These are phyloP conservation scores for Cryphonectria carpinicola DNA, from an alignment of 2,329 filamentous ascomycete species.

Conservation along the genomic window DNA sequence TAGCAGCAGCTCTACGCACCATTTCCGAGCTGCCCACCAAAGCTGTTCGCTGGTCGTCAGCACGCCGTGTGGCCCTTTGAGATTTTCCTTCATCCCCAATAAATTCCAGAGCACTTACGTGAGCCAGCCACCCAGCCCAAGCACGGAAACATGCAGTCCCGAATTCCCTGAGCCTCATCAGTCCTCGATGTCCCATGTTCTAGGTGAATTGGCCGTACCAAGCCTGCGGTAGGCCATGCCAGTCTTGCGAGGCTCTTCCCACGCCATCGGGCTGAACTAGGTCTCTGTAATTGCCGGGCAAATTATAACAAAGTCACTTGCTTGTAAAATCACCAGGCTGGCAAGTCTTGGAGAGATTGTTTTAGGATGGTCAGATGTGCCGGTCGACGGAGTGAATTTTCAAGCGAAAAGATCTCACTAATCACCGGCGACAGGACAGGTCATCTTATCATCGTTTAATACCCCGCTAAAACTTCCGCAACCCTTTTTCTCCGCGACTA, in stretches of 20 bases:
- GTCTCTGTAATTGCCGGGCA: not conserved
- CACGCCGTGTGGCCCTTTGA: not conserved
- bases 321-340: not conserved
- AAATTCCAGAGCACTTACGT: conserved; percentile 57
- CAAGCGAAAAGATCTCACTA: not conserved
- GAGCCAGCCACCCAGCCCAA: conserved; percentile 73
- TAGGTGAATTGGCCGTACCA: conserved; percentile 1
- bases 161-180: conserved; percentile 42
- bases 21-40: conserved; percentile 39
- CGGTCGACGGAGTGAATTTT: not conserved
- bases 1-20: conserved; percentile 29
- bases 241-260: conserved; percentile 48
- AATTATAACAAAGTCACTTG: not conserved
- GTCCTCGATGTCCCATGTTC: not conserved
- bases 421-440: not conserved
- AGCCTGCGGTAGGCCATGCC: conserved; percentile 49
- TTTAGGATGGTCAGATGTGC: not conserved
- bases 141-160: conserved; percentile 74
- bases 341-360: not conserved
- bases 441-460: not conserved
- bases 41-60: conserved; percentile 30
- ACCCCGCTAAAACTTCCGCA: not conserved
- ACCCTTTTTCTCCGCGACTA: not conserved
- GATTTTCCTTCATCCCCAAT: not conserved
- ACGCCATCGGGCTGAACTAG: conserved; percentile 41